phyloP scores from a whole-genome alignment of 495 filamentous ascomycete genomes.

The Saxispiralis lemnorum region DNA sequence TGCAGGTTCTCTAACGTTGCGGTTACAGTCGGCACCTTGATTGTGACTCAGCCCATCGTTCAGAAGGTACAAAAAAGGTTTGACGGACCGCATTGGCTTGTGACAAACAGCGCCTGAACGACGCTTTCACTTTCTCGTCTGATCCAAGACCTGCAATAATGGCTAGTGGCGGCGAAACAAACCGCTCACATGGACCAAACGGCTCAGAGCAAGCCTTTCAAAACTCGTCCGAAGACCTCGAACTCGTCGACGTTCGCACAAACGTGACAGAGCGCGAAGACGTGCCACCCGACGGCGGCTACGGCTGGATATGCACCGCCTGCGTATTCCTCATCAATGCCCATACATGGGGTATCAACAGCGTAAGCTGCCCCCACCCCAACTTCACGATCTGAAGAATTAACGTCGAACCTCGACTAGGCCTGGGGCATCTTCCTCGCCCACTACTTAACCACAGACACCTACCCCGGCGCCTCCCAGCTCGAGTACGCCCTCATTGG shows the following conservation, averaged over 20 bases:
- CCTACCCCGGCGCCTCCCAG: slow-evolving; percentile 25
- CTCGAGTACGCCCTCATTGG: slow-evolving; percentile 35
- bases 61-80: too few relatives aligned
- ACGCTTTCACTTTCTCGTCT: too few relatives aligned
- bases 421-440: slow-evolving; percentile 32
- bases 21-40: too few relatives aligned
- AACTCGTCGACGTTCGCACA: neutral
- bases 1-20: too few relatives aligned
- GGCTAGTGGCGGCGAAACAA: too few relatives aligned
- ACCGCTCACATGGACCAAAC: too few relatives aligned
- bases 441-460: slow-evolving; percentile 27
- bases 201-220: too few relatives aligned
- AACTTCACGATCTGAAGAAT: neutral
- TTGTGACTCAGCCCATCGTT: too few relatives aligned
- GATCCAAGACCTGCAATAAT: too few relatives aligned
- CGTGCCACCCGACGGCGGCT: slow-evolving; percentile 14
- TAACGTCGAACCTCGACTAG: slow-evolving; percentile 1
- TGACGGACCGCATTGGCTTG: too few relatives aligned
- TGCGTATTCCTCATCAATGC: slow-evolving; percentile 23
- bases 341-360: slow-evolving; percentile 26
- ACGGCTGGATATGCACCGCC: slow-evolving; percentile 28
- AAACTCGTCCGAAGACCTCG: neutral
- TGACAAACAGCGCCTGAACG: too few relatives aligned
- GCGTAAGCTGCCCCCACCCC: slow-evolving; percentile 6
- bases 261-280: slow-evolving; percentile 1